Percentiles rank a stretch among this genome's conserved stretches.
Evolutionary conservation across 768 basidiomycete species (phyloP).

Genomic region (Collybia sp.): DNA sequence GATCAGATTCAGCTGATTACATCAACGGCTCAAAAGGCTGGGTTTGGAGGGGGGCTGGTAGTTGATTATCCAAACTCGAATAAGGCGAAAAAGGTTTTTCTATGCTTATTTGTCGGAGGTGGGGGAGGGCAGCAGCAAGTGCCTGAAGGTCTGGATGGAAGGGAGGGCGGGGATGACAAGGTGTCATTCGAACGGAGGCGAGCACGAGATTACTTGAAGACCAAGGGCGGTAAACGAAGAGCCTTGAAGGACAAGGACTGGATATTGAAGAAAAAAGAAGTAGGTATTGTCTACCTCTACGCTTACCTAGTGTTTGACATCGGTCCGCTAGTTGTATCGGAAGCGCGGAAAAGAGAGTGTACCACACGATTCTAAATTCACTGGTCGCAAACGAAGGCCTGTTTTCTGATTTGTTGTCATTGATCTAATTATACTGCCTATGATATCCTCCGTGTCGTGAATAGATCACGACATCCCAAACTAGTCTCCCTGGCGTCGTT

Average conservation of each 20-base stretch:
- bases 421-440: slow-evolving; percentile 8
- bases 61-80: slow-evolving; percentile 98
- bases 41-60: slow-evolving; percentile 94
- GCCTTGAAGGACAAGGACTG: slow-evolving; percentile 77
- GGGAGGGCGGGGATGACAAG: slow-evolving; percentile 49
- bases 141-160: slow-evolving; percentile 74
- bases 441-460: slow-evolving; percentile 22
- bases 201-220: slow-evolving; percentile 55
- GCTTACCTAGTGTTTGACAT: slow-evolving; percentile 3
- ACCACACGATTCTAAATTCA: slow-evolving; percentile 83
- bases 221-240: slow-evolving; percentile 67
- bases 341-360: slow-evolving; percentile 83
- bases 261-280: slow-evolving; percentile 98
- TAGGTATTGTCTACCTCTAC: slow-evolving; percentile 20
- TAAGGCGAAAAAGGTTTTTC: slow-evolving; percentile 91
- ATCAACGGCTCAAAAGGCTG: slow-evolving; percentile 86
- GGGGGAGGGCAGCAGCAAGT: slow-evolving; percentile 61
- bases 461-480: slow-evolving; percentile 40
- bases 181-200: slow-evolving; percentile 77
- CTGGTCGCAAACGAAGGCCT: slow-evolving; percentile 82
- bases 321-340: slow-evolving; percentile 59
- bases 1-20: slow-evolving; percentile 97
- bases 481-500: slow-evolving; percentile 56
- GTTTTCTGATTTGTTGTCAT: slow-evolving; percentile 53
- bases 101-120: slow-evolving; percentile 88